Evolutionary conservation across 1,139 yeast species (phyloP).

Genomic region (Magnusiomyces ingens): DNA sequence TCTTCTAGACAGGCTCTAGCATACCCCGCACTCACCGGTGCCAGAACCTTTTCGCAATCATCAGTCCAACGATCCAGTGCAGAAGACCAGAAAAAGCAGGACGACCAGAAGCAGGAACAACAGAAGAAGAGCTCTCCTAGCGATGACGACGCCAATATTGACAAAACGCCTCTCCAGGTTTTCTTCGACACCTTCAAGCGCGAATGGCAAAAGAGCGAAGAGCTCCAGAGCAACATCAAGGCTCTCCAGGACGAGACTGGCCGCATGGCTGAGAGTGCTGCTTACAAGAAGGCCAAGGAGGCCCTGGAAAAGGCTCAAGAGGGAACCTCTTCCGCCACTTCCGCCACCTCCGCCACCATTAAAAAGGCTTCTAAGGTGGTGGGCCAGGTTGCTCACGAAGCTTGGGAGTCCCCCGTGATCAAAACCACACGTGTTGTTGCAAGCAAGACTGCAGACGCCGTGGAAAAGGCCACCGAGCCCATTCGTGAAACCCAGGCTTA

Average conservation of each 20-base stretch:
- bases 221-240: conserved; percentile 85
- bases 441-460: conserved; percentile 64
- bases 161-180: conserved; percentile 80
- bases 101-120: conserved; percentile 11
- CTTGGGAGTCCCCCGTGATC: conserved; percentile 96
- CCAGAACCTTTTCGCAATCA: neutral
- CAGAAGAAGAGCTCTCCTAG: conserved; percentile 10
- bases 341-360: conserved; percentile 79
- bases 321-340: conserved; percentile 35
- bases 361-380: conserved; percentile 91
- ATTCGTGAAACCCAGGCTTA: conserved; percentile 86
- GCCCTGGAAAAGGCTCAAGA: conserved; percentile 69
- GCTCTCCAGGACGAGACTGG: conserved; percentile 97
- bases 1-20: neutral
- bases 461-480: conserved; percentile 85
- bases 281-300: conserved; percentile 86
- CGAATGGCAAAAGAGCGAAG: conserved; percentile 88
- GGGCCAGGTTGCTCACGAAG: conserved; percentile 81
- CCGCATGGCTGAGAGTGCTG: conserved; percentile 87
- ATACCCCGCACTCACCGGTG: neutral
- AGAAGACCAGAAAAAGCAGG: conserved; percentile 1
- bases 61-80: neutral
- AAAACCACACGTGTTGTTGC: conserved; percentile 81
- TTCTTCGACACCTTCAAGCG: conserved; percentile 85
- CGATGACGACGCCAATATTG: conserved; percentile 17